These are phyloP conservation scores for Boletus sp. DNA, from an alignment of 768 basidiomycete species.

Conservation along the genomic window DNA sequence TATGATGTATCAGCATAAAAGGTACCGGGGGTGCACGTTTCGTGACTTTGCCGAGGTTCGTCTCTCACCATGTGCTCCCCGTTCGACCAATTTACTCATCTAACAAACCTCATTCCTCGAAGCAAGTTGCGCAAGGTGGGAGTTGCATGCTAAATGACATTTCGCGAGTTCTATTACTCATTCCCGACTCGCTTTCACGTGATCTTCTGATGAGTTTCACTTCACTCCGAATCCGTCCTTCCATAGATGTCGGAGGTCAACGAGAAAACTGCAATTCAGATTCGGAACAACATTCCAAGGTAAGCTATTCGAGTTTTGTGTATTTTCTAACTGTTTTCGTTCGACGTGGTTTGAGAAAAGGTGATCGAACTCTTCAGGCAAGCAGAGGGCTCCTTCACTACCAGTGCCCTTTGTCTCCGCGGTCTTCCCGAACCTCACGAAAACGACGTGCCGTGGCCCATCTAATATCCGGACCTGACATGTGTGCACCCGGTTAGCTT, in stretches of 20 bases:
- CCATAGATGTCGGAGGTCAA: background rate
- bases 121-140: background rate
- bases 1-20: background rate
- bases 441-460: background rate
- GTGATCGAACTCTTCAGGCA: background rate
- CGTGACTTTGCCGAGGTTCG: background rate
- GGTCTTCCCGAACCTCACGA: background rate
- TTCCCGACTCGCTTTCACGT: background rate
- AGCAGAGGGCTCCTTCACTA: too few relatives aligned
- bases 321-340: background rate
- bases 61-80: background rate
- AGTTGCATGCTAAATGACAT: background rate
- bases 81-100: background rate
- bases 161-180: background rate
- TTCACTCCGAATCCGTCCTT: background rate
- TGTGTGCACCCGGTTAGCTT: background rate
- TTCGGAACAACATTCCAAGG: background rate
- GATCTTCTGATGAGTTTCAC: background rate
- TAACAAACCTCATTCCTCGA: background rate
- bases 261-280: background rate
- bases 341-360: background rate
- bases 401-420: background rate
- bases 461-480: background rate
- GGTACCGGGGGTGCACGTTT: background rate
- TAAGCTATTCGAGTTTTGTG: background rate